phyloP scores from a whole-genome alignment of 1,284 basidiomycete genomes.

The Golubevia pallescens region DNA sequence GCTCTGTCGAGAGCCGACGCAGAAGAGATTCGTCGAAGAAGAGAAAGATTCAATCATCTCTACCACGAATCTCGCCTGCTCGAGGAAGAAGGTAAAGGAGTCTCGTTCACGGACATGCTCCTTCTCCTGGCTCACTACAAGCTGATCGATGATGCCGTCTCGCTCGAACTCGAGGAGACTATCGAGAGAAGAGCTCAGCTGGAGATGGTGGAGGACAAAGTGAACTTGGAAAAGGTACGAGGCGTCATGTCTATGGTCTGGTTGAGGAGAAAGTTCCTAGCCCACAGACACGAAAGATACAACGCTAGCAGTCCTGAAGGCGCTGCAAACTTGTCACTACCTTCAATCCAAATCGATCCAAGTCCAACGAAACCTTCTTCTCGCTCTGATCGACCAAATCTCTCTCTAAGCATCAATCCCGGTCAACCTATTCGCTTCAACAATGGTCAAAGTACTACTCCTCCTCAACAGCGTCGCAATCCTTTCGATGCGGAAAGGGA shows the following conservation, averaged over 20 bases:
- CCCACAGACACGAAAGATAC: slow-evolving; percentile 10
- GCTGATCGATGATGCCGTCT: slow-evolving; percentile 77
- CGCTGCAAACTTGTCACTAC: not conserved
- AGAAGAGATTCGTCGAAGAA: slow-evolving; percentile 36
- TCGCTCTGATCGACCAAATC: not conserved
- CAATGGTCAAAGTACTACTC: not conserved
- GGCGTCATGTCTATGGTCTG: slow-evolving; percentile 46
- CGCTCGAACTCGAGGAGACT: slow-evolving; percentile 53
- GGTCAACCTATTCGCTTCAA: too few relatives aligned
- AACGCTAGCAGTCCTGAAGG: not conserved
- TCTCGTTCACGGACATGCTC: slow-evolving; percentile 91
- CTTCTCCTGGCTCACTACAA: slow-evolving; percentile 87
- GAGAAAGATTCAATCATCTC: slow-evolving; percentile 49
- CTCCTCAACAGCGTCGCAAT: not conserved
- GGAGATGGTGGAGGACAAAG: slow-evolving; percentile 44
- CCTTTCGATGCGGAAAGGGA: not conserved
- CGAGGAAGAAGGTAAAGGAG: slow-evolving; percentile 76
- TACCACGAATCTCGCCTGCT: slow-evolving; percentile 47
- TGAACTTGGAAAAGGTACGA: slow-evolving; percentile 48
- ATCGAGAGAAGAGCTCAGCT: slow-evolving; percentile 41
- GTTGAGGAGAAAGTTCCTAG: slow-evolving; percentile 41
- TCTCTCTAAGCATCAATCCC: not conserved
- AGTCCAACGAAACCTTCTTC: not conserved
- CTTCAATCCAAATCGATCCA: not conserved
- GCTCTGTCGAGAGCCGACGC: slow-evolving; percentile 24